These are phyloP conservation scores for Capronia epimyces DNA, from an alignment of 2,329 filamentous ascomycete genomes.

Conservation along the genomic window DNA sequence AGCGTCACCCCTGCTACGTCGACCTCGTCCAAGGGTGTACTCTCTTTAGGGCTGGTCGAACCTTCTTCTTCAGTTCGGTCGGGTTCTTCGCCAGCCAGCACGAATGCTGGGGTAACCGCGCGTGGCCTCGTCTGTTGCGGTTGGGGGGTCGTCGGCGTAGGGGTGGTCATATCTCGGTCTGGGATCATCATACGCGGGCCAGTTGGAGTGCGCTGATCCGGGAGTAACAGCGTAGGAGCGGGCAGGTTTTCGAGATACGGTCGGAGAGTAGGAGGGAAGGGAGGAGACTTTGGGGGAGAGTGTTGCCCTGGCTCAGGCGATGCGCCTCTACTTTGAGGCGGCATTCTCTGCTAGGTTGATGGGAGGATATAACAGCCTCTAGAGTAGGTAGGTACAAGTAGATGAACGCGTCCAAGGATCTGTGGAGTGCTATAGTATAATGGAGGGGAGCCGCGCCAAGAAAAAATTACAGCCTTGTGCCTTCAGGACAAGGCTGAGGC, in stretches of 20 bases:
- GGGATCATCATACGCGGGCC: slow-evolving; percentile 16
- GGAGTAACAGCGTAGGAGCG: slow-evolving; percentile 20
- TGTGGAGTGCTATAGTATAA: no score
- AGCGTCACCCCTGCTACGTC: slow-evolving; percentile 22
- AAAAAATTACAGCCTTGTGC: not conserved
- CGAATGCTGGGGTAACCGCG: slow-evolving; percentile 14
- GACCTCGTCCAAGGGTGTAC: not conserved
- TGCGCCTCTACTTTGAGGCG: slow-evolving; percentile 24
- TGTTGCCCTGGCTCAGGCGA: slow-evolving; percentile 15
- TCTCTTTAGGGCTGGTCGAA: not conserved
- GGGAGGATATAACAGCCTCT: no score
- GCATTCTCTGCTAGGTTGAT: slow-evolving; percentile 18
- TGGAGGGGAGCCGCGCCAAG: not conserved
- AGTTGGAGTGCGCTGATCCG: slow-evolving; percentile 24
- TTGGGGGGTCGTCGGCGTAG: slow-evolving; percentile 10
- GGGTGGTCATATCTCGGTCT: slow-evolving; percentile 14
- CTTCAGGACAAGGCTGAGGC: not conserved
- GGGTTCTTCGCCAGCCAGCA: slow-evolving; percentile 12
- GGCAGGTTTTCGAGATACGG: slow-evolving; percentile 28
- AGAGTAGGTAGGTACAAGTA: no score
- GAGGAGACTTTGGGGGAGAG: slow-evolving; percentile 10
- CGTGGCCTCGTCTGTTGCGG: not conserved
- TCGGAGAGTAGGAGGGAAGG: slow-evolving; percentile 21
- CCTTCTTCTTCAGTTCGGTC: not conserved
- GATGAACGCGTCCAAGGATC: no score